phyloP scores from a whole-genome alignment of 768 basidiomycete genomes.

The Pulveroboletus sp. region DNA sequence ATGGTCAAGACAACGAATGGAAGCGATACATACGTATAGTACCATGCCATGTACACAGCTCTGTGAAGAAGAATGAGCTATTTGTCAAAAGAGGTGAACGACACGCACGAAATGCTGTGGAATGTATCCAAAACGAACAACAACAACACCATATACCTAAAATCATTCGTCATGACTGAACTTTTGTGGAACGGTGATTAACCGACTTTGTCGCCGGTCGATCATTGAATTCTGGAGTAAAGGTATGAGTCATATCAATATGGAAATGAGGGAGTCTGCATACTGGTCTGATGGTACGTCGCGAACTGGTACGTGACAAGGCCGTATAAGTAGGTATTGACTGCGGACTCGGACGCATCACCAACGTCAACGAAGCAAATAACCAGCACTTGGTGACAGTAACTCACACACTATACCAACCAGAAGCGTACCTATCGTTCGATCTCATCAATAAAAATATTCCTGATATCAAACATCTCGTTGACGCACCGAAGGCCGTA shows the following conservation, averaged over 20 bases:
- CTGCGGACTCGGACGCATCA: constrained; percentile 6
- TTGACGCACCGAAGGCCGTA: constrained; percentile 6
- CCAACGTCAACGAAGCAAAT: background rate
- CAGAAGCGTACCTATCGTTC: constrained; percentile 15
- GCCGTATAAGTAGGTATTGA: constrained; percentile 36
- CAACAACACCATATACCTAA: constrained; percentile 17
- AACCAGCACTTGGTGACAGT: too few species aligned
- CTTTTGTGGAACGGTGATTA: background rate
- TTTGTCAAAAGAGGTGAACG: background rate
- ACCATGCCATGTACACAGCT: constrained; percentile 19
- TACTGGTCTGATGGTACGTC: constrained; percentile 30
- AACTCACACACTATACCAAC: constrained; percentile 23
- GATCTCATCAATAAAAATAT: background rate
- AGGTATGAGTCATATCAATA: background rate
- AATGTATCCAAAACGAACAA: constrained; percentile 20
- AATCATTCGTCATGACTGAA: background rate
- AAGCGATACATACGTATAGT: constrained; percentile 8
- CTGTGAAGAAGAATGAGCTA: background rate
- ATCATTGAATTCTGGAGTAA: constrained; percentile 15
- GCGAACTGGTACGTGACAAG: constrained; percentile 43
- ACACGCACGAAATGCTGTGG: constrained; percentile 18
- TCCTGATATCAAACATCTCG: too few species aligned
- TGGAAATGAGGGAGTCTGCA: background rate
- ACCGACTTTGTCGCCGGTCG: constrained; percentile 5
- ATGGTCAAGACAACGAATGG: background rate